These are phyloP conservation scores for Exophiala lecanii-corni DNA, from an alignment of 2,329 filamentous ascomycete genomes.

Conservation along the genomic window DNA sequence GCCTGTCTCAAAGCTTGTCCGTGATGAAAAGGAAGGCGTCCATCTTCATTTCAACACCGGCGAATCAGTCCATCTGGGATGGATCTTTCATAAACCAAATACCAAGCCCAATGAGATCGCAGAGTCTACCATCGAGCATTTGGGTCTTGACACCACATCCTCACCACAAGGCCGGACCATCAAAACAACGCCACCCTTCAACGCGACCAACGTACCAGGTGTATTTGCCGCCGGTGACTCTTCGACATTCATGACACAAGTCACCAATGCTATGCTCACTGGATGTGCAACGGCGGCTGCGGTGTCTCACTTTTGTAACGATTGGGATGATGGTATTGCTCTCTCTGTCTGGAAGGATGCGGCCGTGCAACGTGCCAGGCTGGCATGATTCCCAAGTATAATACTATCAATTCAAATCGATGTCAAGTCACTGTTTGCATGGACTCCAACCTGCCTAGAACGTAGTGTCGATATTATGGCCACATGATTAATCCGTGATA, in stretches of 20 bases:
- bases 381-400: too few species aligned
- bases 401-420: too few species aligned
- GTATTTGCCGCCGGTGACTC: conserved; percentile 52
- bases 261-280: conserved; percentile 1
- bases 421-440: too few species aligned
- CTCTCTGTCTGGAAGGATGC: too few species aligned
- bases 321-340: conserved; percentile 5
- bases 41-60: conserved; percentile 7
- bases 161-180: conserved; percentile 32
- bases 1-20: conserved; percentile 4
- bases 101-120: neutral
- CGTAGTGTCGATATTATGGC: too few species aligned
- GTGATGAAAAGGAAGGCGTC: conserved; percentile 9
- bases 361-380: too few species aligned
- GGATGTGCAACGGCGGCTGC: conserved; percentile 1
- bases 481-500: too few species aligned
- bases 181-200: conserved; percentile 40
- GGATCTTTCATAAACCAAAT: conserved; percentile 9
- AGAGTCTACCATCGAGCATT: conserved; percentile 2
- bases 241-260: neutral
- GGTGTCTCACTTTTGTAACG: conserved; percentile 7
- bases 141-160: neutral
- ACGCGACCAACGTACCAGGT: conserved; percentile 47
- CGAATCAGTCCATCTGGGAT: conserved; percentile 5
- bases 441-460: too few species aligned